Evolutionary conservation across 257 asterid species (phyloP).

Genomic region (Cordia subcordata): DNA sequence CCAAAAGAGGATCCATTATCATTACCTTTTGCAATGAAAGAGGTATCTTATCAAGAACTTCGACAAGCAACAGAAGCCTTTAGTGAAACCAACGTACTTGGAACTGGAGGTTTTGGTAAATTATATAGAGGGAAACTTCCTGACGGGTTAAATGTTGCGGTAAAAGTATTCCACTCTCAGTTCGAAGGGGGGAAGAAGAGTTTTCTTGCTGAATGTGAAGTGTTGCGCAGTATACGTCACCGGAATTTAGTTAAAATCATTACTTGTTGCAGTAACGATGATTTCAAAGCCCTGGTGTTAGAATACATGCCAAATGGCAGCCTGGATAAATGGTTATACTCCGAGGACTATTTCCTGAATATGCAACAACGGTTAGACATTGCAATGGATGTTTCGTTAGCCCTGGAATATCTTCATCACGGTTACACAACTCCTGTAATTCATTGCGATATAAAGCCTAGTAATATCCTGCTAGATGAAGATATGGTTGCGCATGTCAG

Average conservation of each 20-base stretch:
- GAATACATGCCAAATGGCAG: too few relatives aligned
- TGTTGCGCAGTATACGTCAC: too few relatives aligned
- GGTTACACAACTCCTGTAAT: too few relatives aligned
- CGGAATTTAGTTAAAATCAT: too few relatives aligned
- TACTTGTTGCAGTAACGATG: too few relatives aligned
- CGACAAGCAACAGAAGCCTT: slow-evolving; percentile 32
- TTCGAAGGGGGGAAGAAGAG: too few relatives aligned
- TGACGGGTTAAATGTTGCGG: slow-evolving; percentile 33
- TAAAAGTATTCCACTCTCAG: slow-evolving; percentile 47
- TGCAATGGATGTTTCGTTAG: not conserved
- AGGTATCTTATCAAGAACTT: slow-evolving; percentile 36
- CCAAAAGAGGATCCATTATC: slow-evolving; percentile 3
- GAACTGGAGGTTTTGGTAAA: slow-evolving; percentile 8
- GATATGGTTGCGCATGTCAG: too few relatives aligned
- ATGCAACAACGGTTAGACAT: not conserved
- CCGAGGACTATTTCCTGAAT: not conserved
- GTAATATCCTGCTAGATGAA: too few relatives aligned
- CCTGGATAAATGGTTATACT: not conserved
- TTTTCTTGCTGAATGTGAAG: too few relatives aligned
- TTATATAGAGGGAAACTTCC: slow-evolving; percentile 24
- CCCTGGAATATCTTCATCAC: too few relatives aligned
- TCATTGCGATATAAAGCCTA: too few relatives aligned
- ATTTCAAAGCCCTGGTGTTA: too few relatives aligned
- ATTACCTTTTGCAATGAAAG: slow-evolving; percentile 15
- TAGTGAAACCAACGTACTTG: slow-evolving; percentile 32